phyloP scores from a whole-genome alignment of 345 rosid species.

The Viola odorata region DNA sequence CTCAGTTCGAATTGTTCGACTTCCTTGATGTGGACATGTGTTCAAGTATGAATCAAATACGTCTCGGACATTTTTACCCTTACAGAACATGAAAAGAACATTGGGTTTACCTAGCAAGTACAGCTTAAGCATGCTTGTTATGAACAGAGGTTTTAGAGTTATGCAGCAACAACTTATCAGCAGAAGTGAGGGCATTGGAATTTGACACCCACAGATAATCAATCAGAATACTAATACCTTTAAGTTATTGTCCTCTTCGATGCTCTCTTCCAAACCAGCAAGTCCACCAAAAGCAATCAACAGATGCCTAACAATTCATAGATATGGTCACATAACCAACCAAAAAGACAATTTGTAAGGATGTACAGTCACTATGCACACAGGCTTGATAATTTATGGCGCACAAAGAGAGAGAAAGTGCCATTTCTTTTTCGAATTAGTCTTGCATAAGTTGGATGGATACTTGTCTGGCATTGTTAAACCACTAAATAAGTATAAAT shows the following conservation, averaged over 20 bases:
- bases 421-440: too few relatives aligned
- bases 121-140: not conserved
- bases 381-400: too few relatives aligned
- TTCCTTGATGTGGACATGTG: constrained; percentile 88
- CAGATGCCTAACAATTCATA: constrained; percentile 50
- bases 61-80: constrained; percentile 58
- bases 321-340: too few relatives aligned
- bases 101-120: too few relatives aligned
- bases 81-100: constrained; percentile 7
- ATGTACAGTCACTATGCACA: too few relatives aligned
- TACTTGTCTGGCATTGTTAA: too few relatives aligned
- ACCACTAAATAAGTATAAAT: too few relatives aligned
- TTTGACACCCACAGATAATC: too few relatives aligned
- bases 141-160: not conserved
- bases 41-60: constrained; percentile 69
- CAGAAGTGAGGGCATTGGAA: too few relatives aligned
- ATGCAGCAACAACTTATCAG: not conserved
- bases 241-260: constrained; percentile 58
- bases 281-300: constrained; percentile 95
- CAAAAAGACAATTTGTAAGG: too few relatives aligned
- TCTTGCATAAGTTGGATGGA: too few relatives aligned
- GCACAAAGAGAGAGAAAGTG: too few relatives aligned
- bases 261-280: constrained; percentile 84
- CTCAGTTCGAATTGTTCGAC: constrained; percentile 90
- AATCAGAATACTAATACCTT: constrained; percentile 38